These are phyloP conservation scores for Syzygium malaccense DNA, from an alignment of 441 rosid genomes.

Conservation along the genomic window DNA sequence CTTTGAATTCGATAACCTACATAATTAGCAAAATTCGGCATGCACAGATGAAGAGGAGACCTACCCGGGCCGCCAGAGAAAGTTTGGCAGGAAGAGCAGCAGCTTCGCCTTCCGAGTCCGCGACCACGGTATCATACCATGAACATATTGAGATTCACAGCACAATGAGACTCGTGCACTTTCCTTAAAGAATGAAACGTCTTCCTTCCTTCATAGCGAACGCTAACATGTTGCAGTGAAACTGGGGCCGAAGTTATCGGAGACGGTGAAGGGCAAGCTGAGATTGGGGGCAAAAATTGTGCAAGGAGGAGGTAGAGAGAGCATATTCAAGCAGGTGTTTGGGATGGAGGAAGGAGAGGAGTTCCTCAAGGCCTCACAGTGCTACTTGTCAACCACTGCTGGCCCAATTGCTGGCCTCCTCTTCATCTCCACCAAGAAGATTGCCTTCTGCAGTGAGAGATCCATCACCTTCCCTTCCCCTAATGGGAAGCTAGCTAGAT, in stretches of 20 bases:
- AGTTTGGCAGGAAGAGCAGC: conserved; percentile 4
- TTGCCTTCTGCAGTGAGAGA: conserved; percentile 31
- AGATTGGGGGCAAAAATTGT: conserved; percentile 32
- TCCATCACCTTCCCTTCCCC: conserved; percentile 16
- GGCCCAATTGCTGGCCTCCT: conserved; percentile 38
- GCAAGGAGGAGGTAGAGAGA: conserved; percentile 31
- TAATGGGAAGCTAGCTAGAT: conserved; percentile 4
- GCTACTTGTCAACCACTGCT: conserved; percentile 34
- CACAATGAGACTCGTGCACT: not conserved
- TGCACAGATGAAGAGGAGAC: conserved; percentile 3
- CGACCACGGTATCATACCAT: conserved; percentile 18
- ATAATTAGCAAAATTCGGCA: not conserved
- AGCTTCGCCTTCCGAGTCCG: conserved; percentile 14
- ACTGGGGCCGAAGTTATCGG: conserved; percentile 24
- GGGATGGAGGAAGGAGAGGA: conserved; percentile 25
- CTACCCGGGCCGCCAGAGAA: not conserved
- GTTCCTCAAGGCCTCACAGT: conserved; percentile 37
- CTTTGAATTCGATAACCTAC: not conserved
- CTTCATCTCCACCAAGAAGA: conserved; percentile 25
- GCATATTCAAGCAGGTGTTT: conserved; percentile 30
- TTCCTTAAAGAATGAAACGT: not conserved
- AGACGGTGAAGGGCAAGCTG: conserved; percentile 33
- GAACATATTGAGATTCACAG: not conserved
- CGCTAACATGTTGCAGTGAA: conserved; percentile 18
- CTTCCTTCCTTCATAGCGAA: not conserved